These are phyloP conservation scores for Mollisia scopiformis DNA, from an alignment of 2,329 filamentous ascomycete genomes.

Conservation along the genomic window DNA sequence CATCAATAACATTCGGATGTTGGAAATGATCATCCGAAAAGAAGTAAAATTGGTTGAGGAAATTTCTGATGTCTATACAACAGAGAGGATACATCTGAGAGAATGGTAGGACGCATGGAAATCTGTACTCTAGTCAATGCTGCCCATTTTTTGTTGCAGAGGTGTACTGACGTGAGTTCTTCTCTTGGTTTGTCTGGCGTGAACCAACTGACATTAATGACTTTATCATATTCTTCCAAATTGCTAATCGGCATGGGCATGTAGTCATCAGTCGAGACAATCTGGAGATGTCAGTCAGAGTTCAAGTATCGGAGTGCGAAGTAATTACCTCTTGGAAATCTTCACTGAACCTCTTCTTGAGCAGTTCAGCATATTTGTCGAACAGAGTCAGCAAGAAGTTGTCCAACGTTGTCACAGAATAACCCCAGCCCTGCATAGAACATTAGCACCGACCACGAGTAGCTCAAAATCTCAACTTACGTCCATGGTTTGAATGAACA, in stretches of 20 bases:
- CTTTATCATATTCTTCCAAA: conserved; percentile 89
- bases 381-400: conserved; percentile 87
- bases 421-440: conserved; percentile 75
- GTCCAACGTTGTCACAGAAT: conserved; percentile 81
- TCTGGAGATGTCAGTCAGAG: conserved; percentile 46
- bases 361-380: conserved; percentile 87
- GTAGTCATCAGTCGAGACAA: conserved; percentile 92
- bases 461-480: conserved; percentile 47
- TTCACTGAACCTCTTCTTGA: conserved; percentile 90
- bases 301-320: too few species aligned
- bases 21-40: conserved; percentile 97
- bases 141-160: neutral
- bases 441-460: conserved; percentile 2
- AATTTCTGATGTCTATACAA: conserved; percentile 97
- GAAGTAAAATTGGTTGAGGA: conserved; percentile 97
- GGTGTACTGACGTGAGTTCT: conserved; percentile 67
- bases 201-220: conserved; percentile 96
- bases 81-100: conserved; percentile 99
- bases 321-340: conserved; percentile 95
- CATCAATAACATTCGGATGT: conserved; percentile 86
- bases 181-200: conserved; percentile 77
- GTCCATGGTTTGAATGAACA: conserved; percentile 99
- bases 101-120: conserved; percentile 94
- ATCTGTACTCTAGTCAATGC: conserved; percentile 51
- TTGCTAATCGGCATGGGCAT: conserved; percentile 99